Percentiles rank a stretch among this genome's conserved stretches.
Evolutionary conservation across 2,329 filamentous ascomycete species (phyloP).

Genomic region (Pestalotiopsis sp.): DNA sequence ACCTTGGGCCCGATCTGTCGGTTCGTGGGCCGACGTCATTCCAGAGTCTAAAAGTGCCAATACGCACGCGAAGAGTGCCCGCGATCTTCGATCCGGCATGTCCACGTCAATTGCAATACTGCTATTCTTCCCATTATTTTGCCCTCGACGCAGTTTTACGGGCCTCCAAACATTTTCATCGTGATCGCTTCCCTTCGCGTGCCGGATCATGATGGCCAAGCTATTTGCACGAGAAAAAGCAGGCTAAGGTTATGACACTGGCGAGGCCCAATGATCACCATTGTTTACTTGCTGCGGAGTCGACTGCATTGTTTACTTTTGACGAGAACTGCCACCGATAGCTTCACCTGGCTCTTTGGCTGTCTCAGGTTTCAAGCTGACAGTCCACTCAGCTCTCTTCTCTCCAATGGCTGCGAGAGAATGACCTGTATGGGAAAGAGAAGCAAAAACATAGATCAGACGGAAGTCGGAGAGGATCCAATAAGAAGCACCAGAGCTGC

Average conservation of each 20-base stretch:
- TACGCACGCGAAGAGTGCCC: not conserved
- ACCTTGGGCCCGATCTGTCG: conserved; percentile 6
- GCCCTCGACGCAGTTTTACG: not conserved
- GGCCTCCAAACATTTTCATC: not conserved
- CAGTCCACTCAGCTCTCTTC: conserved; percentile 10
- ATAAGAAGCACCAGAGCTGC: conserved; percentile 13
- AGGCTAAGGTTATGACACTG: not conserved
- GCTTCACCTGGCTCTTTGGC: conserved; percentile 1
- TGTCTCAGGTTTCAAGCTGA: conserved; percentile 16
- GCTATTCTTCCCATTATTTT: not conserved
- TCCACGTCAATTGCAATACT: not conserved
- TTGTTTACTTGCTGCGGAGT: conserved; percentile 6
- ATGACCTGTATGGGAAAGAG: conserved; percentile 21
- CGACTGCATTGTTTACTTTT: conserved; percentile 7
- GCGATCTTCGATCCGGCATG: not conserved
- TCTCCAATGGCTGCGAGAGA: not conserved
- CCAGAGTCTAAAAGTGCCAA: not conserved
- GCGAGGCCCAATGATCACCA: not conserved
- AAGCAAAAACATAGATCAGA: conserved; percentile 15
- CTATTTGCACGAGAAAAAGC: not conserved
- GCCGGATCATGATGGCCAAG: not conserved
- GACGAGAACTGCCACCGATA: not conserved
- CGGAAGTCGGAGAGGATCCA: conserved; percentile 15
- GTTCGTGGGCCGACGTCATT: conserved; percentile 8
- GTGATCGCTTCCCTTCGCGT: not conserved